phyloP scores from a whole-genome alignment of 164 flowering plant genomes.

The Buxus sempervirens region DNA sequence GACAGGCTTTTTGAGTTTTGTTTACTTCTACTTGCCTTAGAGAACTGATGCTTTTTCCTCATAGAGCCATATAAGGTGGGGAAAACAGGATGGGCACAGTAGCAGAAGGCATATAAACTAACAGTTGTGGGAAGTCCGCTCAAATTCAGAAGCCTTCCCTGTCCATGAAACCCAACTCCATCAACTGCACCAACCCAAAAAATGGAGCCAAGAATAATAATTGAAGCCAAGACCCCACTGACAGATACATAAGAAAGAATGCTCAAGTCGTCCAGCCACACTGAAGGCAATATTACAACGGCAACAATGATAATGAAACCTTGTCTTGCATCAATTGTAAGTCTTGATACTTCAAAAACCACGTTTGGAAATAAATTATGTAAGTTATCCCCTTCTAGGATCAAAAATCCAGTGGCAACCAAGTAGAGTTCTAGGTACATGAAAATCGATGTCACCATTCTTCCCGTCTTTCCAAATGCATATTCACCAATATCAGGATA shows the following conservation, averaged over 20 bases:
- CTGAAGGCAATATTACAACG: conserved; percentile 59
- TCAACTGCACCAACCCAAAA: conserved; percentile 54
- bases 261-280: conserved; percentile 52
- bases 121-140: conserved; percentile 63
- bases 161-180: conserved; percentile 59
- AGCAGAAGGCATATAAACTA: conserved; percentile 74
- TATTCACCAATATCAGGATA: conserved; percentile 61
- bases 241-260: conserved; percentile 60
- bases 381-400: conserved; percentile 81
- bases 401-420: conserved; percentile 62
- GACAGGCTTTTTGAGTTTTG: too few relatives aligned
- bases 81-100: conserved; percentile 80
- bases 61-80: conserved; percentile 78
- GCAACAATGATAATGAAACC: conserved; percentile 47
- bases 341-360: conserved; percentile 6
- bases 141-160: conserved; percentile 39
- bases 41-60: conserved; percentile 55
- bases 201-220: conserved; percentile 43
- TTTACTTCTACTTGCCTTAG: conserved; percentile 40
- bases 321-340: conserved; percentile 20
- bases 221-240: conserved; percentile 66
- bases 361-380: conserved; percentile 49
- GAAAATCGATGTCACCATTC: conserved; percentile 37
- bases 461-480: conserved; percentile 73
- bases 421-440: conserved; percentile 64